Evolutionary conservation across 768 basidiomycete species (phyloP).

Genomic region (Suillus weaverae): DNA sequence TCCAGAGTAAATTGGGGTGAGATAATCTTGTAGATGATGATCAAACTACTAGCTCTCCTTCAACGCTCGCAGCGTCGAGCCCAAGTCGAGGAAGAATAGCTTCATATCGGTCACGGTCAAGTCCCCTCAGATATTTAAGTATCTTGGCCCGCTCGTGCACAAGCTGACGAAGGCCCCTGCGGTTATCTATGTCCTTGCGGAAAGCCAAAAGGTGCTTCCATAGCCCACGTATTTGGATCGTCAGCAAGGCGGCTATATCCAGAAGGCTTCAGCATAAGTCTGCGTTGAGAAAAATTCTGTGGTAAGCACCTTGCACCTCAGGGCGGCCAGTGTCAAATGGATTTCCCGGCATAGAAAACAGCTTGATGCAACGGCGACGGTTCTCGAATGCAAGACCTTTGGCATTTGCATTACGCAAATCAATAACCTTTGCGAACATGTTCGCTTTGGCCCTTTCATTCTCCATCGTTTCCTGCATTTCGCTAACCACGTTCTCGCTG

Average conservation of each 20-base stretch:
- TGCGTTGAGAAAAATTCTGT: conserved; percentile 1
- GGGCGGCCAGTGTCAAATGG: conserved; percentile 77
- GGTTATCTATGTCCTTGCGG: conserved; percentile 76
- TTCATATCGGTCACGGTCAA: conserved; percentile 72
- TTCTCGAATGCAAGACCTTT: conserved; percentile 88
- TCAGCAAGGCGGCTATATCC: conserved; percentile 76
- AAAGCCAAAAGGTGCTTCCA: conserved; percentile 70
- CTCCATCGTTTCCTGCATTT: conserved; percentile 26
- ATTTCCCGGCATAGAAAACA: conserved; percentile 72
- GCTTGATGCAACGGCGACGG: conserved; percentile 69
- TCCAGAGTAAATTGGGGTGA: not conserved
- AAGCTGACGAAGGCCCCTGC: conserved; percentile 71
- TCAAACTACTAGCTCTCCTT: conserved; percentile 85
- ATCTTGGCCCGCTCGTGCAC: conserved; percentile 84
- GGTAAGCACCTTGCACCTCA: conserved; percentile 84
- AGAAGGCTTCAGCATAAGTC: conserved; percentile 6
- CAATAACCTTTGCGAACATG: conserved; percentile 67
- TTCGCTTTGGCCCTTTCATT: conserved; percentile 48
- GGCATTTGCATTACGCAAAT: conserved; percentile 87
- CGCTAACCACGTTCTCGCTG: conserved; percentile 21
- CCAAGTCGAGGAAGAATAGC: conserved; percentile 69
- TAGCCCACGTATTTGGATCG: conserved; percentile 80
- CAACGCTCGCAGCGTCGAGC: conserved; percentile 75
- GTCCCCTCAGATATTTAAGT: conserved; percentile 72
- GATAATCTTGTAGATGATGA: not conserved